Evolutionary conservation across 352 stramenopile species (phyloP).

Genomic region (Phytophthora fragariaefolia): DNA sequence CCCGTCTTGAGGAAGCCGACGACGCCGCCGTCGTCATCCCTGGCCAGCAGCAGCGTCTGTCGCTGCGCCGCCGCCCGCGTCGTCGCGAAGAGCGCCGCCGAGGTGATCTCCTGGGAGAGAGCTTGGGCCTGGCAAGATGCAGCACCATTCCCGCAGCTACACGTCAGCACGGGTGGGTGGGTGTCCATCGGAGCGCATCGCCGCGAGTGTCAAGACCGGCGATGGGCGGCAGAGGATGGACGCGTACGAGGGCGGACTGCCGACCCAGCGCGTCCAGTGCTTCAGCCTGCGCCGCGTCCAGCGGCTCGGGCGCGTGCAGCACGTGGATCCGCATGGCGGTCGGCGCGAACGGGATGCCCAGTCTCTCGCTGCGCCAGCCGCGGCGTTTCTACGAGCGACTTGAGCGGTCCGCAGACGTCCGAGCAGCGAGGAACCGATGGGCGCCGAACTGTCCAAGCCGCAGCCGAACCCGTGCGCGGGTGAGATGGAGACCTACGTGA

Average conservation of each 20-base stretch:
- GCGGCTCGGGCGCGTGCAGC: conserved; percentile 29
- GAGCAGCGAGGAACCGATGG: conserved; percentile 42
- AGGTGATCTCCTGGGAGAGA: conserved; percentile 72
- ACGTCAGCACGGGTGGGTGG: conserved; percentile 14
- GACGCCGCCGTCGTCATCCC: conserved; percentile 24
- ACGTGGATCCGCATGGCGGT: conserved; percentile 36
- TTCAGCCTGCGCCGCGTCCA: conserved; percentile 30
- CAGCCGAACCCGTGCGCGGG: conserved; percentile 55
- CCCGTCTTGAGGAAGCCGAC: conserved; percentile 73
- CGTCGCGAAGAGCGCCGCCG: conserved; percentile 44
- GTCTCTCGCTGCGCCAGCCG: conserved; percentile 19
- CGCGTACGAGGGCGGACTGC: conserved; percentile 52
- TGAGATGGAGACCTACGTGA: conserved; percentile 79
- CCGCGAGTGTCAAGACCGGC: conserved; percentile 5
- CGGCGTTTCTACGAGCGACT: conserved; percentile 18
- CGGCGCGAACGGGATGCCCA: conserved; percentile 22
- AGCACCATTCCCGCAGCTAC: too few relatives aligned
- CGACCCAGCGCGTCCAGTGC: conserved; percentile 55
- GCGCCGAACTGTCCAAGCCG: conserved; percentile 66
- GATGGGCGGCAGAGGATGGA: conserved; percentile 6
- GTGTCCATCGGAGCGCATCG: conserved; percentile 3
- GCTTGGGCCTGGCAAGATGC: conserved; percentile 55
- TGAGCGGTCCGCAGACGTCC: conserved; percentile 9
- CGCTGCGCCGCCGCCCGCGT: conserved; percentile 36
- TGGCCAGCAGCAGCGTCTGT: conserved; percentile 53